Evolutionary conservation across 768 basidiomycete genomes (phyloP).

Genomic region (Rhizopogon rudus): DNA sequence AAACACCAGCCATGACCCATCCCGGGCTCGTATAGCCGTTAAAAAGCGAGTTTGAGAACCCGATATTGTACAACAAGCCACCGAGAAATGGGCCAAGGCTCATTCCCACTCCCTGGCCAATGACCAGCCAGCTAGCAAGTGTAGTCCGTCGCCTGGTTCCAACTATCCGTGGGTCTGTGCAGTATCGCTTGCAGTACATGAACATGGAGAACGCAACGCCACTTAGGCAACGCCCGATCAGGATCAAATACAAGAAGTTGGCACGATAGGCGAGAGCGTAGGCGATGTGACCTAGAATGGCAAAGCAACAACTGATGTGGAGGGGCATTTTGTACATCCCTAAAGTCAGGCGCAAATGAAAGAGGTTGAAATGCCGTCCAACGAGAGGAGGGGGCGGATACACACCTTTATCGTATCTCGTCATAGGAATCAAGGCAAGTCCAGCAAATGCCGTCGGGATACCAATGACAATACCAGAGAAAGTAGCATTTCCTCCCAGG

Average conservation of each 20-base stretch:
- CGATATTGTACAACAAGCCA: no score
- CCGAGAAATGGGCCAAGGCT: slow-evolving; percentile 23
- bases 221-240: slow-evolving; percentile 57
- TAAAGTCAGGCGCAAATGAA: background rate
- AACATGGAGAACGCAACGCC: slow-evolving; percentile 59
- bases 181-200: slow-evolving; percentile 43
- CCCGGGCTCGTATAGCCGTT: no score
- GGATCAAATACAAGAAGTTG: no score
- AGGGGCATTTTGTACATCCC: slow-evolving; percentile 55
- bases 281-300: slow-evolving; percentile 42
- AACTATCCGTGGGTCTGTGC: slow-evolving; percentile 49
- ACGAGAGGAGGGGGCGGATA: background rate
- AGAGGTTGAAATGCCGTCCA: background rate
- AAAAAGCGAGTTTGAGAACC: no score
- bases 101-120: slow-evolving; percentile 60
- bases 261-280: no score
- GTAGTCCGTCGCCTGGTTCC: slow-evolving; percentile 60
- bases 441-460: slow-evolving; percentile 64
- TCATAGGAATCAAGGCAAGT: slow-evolving; percentile 50
- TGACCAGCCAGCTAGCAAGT: slow-evolving; percentile 58
- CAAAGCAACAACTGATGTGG: slow-evolving; percentile 46
- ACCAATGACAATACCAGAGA: slow-evolving; percentile 62
- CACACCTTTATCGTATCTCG: slow-evolving; percentile 51
- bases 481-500: slow-evolving; percentile 64
- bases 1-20: no score